These are phyloP conservation scores for Aspergillus quadricinctus DNA, from an alignment of 2,329 filamentous ascomycete species.

Conservation along the genomic window DNA sequence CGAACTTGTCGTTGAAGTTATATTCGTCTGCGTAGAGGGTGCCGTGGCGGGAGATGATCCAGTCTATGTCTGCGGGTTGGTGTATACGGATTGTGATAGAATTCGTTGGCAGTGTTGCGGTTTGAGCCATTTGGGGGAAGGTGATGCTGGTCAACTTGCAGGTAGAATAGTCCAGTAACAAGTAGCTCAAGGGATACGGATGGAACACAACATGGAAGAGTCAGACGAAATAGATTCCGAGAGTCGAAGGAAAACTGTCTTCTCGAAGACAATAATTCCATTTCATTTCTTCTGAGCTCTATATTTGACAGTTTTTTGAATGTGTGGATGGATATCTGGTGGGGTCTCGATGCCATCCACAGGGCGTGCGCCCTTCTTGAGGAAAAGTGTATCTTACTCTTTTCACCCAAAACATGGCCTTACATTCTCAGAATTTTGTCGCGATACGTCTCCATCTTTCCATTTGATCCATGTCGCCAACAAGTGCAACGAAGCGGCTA, in stretches of 20 bases:
- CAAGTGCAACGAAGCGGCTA: background rate
- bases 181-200: background rate
- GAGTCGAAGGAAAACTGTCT: background rate
- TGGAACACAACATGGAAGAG: background rate
- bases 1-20: constrained; percentile 18
- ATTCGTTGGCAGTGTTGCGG: background rate
- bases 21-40: constrained; percentile 19
- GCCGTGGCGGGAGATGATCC: constrained; percentile 21
- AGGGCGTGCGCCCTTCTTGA: background rate
- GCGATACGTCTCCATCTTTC: background rate
- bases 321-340: background rate
- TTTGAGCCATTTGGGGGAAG: background rate
- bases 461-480: background rate
- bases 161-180: background rate
- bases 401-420: background rate
- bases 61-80: constrained; percentile 20
- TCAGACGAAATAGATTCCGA: background rate
- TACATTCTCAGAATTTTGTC: background rate
- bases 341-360: background rate
- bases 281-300: background rate
- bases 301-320: background rate
- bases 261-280: background rate
- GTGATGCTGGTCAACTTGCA: background rate
- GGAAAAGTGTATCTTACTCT: background rate
- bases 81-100: constrained; percentile 14